Evolutionary conservation across 495 filamentous ascomycete species (phyloP).

Genomic region (Trichoderma erinaceum): DNA sequence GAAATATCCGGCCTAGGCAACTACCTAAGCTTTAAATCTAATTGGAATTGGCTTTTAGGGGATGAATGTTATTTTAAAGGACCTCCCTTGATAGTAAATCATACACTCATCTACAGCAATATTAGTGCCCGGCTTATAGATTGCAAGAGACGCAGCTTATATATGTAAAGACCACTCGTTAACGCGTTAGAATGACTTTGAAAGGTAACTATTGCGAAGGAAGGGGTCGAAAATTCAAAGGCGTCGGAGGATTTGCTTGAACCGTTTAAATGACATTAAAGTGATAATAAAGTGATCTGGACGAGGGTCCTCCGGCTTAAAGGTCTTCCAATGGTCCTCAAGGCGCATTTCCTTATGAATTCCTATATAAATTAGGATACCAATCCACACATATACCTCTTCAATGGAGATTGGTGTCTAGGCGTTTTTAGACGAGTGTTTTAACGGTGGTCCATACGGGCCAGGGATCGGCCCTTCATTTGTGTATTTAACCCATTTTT

Average conservation of each 20-base stretch:
- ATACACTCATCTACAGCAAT: not conserved
- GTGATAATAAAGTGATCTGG: not conserved
- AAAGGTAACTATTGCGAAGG: not conserved
- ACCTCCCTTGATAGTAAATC: not conserved
- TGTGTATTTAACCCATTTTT: not conserved
- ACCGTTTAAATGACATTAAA: not conserved
- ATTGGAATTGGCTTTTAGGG: not conserved
- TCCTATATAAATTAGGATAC: not conserved
- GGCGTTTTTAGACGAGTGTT: not conserved
- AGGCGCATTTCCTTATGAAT: not conserved
- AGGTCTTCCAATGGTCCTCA: not conserved
- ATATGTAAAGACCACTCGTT: not conserved
- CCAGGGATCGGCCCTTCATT: not conserved
- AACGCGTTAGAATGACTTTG: not conserved
- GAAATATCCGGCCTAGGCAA: not conserved
- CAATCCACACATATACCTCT: not conserved
- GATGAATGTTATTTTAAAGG: not conserved
- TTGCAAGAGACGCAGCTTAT: not conserved
- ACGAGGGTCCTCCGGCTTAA: not conserved
- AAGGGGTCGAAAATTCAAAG: not conserved
- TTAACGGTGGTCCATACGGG: not conserved
- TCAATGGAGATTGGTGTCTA: not conserved
- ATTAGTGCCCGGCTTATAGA: not conserved
- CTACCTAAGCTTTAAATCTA: not conserved
- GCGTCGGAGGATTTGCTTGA: not conserved